Conservation (phyloP, 805 yeast genomes). For the Priceomyces melissophilus region DNA sequence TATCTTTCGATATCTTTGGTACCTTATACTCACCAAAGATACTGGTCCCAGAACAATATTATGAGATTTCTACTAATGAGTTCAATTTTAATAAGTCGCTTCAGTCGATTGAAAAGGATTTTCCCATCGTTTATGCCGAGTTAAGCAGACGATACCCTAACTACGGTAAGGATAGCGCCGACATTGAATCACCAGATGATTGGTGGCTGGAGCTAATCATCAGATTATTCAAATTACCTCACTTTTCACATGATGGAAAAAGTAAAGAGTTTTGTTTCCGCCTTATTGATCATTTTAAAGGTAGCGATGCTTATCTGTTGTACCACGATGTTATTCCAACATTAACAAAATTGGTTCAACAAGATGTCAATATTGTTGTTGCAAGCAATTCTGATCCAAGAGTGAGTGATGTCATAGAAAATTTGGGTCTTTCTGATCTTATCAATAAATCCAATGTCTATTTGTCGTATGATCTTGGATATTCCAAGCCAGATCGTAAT, state of each 20-base stretch:
- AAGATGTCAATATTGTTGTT: slow-evolving; percentile 39
- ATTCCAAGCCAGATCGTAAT: slow-evolving; percentile 47
- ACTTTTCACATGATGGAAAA: slow-evolving; percentile 11
- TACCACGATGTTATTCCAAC: slow-evolving; percentile 53
- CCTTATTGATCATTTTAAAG: slow-evolving; percentile 47
- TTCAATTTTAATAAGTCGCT: slow-evolving; percentile 38
- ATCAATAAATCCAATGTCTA: slow-evolving; percentile 39
- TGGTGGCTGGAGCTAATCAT: slow-evolving; percentile 63
- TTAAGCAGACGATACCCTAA: slow-evolving; percentile 49
- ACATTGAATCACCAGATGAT: slow-evolving; percentile 21
- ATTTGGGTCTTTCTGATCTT: slow-evolving; percentile 42
- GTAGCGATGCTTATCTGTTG: slow-evolving; percentile 48
- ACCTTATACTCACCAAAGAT: slow-evolving; percentile 58
- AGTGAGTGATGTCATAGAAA: slow-evolving; percentile 42
- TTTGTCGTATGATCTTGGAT: slow-evolving; percentile 56
- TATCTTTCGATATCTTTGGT: slow-evolving; percentile 68
- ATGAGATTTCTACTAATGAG: slow-evolving; percentile 38
- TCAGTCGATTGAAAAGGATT: slow-evolving; percentile 21
- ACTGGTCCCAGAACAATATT: slow-evolving; percentile 55
- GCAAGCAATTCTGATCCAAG: slow-evolving; percentile 64
- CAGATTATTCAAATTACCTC: slow-evolving; percentile 37
- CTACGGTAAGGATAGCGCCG: slow-evolving; percentile 48
- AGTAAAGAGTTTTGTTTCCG: slow-evolving; percentile 41
- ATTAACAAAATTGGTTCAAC: slow-evolving; percentile 26
- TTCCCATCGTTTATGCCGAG: slow-evolving; percentile 30